Base-by-base conservation (phyloP, 2,329 filamentous ascomycete genomes). In the Cadophora malorum region DNA sequence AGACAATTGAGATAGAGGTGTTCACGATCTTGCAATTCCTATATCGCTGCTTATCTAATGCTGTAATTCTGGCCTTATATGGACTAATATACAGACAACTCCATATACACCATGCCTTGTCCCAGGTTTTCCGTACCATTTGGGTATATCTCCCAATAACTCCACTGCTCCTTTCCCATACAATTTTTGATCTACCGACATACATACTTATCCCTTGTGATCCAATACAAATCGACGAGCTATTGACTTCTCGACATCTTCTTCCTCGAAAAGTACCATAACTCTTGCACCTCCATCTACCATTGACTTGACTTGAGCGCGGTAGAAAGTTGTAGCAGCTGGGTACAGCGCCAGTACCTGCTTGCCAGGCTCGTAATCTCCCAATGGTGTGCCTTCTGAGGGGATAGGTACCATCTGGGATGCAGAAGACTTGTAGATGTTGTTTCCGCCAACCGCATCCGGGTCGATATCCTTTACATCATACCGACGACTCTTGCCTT, bases 251-350 rank as follows among this genome's bases (percentile, higher is more conserved):
- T 92, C 73, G 88, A 90, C 90, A 76, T 93, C 91, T 74, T 94
- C 91, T 16, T 91, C 91, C 76, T 95, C 92, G 74, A 95, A 95
- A 70, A 92, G 89, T 71, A 95, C 81, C 66, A 86, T 86, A 52
- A 90, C 88, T 69, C 84, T 85, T 76, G 78, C 49, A 67, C 81
- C 81, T 66, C 90, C 82, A 9, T 76, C 73, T 16, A 75, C 64
- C 83, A 87, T 89, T 45, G 89, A 89, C 80, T 92, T 91, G 9
- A 95, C 92, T 73, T 94, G 91, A 1, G 92, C 92, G 77, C 91
- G 90, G 78, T 96, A 96, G 74, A 96, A 95, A 0, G 91, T 94
- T 0, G 92, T 94, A 0, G 92, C 95, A 74, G 93, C 90, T 0
- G 92, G 92, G 75, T 96, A 96, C 67, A 93, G 82, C 0, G 92